Conservation (phyloP, 345 rosid genomes). For the Corchorus olitorius region DNA sequence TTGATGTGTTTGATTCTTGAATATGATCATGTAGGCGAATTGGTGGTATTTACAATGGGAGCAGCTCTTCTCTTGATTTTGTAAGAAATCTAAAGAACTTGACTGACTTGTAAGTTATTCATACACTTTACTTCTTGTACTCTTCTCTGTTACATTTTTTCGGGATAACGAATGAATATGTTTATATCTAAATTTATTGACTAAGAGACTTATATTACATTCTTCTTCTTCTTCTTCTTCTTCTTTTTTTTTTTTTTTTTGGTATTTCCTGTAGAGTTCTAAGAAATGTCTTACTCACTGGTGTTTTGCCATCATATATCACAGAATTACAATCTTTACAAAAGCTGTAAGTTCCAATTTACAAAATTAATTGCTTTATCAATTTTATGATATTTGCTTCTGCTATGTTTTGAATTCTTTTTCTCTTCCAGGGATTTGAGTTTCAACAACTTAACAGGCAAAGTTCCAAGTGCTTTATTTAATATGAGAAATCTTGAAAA, state of each 20-base stretch:
- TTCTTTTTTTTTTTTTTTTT: too few species aligned
- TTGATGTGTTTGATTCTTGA: not conserved
- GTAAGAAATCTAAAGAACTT: constrained; percentile 33
- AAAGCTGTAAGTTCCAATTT: constrained; percentile 27
- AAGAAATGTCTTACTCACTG: constrained; percentile 34
- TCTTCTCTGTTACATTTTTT: too few species aligned
- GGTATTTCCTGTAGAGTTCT: constrained; percentile 14
- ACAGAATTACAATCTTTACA: constrained; percentile 25
- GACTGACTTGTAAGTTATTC: constrained; percentile 38
- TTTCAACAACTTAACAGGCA: constrained; percentile 38
- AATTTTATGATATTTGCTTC: not conserved
- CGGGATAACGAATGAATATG: too few species aligned
- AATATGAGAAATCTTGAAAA: constrained; percentile 18
- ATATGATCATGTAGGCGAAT: constrained; percentile 31
- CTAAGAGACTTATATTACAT: not conserved
- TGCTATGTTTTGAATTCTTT: not conserved
- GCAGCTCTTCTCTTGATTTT: constrained; percentile 53
- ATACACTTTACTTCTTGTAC: not conserved
- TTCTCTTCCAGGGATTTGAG: constrained; percentile 34
- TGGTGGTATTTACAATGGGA: constrained; percentile 34
- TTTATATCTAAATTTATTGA: not conserved
- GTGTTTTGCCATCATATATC: constrained; percentile 25
- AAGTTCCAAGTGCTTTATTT: constrained; percentile 33
- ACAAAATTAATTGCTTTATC: not conserved
- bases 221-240: too few species aligned